Conservation (phyloP, 1,139 yeast species). For the Hemisphaericaspora xylofermentans region DNA sequence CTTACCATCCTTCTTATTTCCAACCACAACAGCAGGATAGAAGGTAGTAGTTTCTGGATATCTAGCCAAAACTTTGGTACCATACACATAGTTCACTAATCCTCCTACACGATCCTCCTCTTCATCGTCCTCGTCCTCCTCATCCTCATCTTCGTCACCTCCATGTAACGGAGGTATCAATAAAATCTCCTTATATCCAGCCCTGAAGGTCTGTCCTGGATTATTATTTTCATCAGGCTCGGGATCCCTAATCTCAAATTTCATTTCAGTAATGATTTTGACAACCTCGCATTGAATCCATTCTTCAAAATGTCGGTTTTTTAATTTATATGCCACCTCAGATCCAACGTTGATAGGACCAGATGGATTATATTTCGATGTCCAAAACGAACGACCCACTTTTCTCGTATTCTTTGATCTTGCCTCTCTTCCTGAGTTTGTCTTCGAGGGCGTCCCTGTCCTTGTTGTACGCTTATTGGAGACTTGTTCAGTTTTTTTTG, state of each 20-base stretch:
- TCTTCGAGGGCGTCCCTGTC: slow-evolving; percentile 3
- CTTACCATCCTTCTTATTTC: slow-evolving; percentile 70
- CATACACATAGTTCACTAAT: slow-evolving; percentile 64
- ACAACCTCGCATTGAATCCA: slow-evolving; percentile 97
- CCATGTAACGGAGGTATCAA: slow-evolving; percentile 59
- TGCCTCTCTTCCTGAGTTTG: slow-evolving; percentile 2
- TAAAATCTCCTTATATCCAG: slow-evolving; percentile 77
- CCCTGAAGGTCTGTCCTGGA: slow-evolving; percentile 84
- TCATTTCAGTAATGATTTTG: slow-evolving; percentile 74
- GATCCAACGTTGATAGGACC: slow-evolving; percentile 67
- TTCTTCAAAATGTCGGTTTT: slow-evolving; percentile 69
- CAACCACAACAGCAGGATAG: slow-evolving; percentile 89
- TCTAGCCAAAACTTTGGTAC: slow-evolving; percentile 83
- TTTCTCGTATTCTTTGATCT: slow-evolving; percentile 22
- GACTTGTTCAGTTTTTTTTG: slow-evolving; percentile 1
- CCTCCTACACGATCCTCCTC: slow-evolving; percentile 3
- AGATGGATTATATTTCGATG: slow-evolving; percentile 53
- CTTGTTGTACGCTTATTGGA: slow-evolving; percentile 9
- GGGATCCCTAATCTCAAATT: slow-evolving; percentile 89
- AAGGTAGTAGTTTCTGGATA: slow-evolving; percentile 98
- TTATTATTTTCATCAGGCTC: slow-evolving; percentile 95
- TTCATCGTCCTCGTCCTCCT: slow-evolving; percentile 20
- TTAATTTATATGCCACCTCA: slow-evolving; percentile 85
- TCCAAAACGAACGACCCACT: slow-evolving; percentile 41
- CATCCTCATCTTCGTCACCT: slow-evolving; percentile 1